Percentiles rank a stretch among this genome's conserved stretches.
These are phyloP conservation scores for Fusarium verticillioides DNA, from an alignment of 2,329 filamentous ascomycete genomes.

Conservation along the genomic window DNA sequence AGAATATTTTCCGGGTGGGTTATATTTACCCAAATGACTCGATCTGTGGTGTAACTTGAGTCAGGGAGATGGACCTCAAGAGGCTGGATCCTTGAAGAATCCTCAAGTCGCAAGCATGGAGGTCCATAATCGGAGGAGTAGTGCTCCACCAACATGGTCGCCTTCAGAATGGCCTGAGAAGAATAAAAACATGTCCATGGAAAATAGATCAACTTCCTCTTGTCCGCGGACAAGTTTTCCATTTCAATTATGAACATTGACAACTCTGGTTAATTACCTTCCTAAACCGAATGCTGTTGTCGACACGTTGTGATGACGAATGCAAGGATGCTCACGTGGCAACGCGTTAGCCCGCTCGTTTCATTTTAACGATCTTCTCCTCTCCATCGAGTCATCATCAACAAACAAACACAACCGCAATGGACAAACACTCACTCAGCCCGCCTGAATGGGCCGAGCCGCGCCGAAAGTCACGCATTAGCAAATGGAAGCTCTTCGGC, in stretches of 20 bases:
- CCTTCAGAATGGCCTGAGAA: background rate
- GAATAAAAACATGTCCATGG: background rate
- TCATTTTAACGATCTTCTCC: background rate
- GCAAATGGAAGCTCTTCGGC: slow-evolving; percentile 28
- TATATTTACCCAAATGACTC: background rate
- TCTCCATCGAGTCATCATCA: background rate
- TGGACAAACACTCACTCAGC: slow-evolving; percentile 19
- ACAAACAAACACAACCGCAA: background rate
- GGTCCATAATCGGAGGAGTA: background rate
- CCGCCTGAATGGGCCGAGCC: background rate
- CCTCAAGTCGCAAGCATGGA: background rate
- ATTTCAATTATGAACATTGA: background rate
- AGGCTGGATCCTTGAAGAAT: too few species aligned
- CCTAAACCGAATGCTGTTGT: background rate
- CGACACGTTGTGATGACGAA: background rate
- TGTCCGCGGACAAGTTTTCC: background rate
- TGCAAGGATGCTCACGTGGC: slow-evolving; percentile 7
- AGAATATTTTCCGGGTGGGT: background rate
- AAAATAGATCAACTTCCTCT: background rate
- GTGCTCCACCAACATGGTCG: background rate
- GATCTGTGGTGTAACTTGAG: background rate
- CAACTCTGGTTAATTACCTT: background rate
- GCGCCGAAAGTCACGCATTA: background rate
- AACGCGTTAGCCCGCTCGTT: background rate
- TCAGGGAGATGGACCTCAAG: background rate